phyloP scores from a whole-genome alignment of 148 eudicot genomes.

The Limonium bicolor region DNA sequence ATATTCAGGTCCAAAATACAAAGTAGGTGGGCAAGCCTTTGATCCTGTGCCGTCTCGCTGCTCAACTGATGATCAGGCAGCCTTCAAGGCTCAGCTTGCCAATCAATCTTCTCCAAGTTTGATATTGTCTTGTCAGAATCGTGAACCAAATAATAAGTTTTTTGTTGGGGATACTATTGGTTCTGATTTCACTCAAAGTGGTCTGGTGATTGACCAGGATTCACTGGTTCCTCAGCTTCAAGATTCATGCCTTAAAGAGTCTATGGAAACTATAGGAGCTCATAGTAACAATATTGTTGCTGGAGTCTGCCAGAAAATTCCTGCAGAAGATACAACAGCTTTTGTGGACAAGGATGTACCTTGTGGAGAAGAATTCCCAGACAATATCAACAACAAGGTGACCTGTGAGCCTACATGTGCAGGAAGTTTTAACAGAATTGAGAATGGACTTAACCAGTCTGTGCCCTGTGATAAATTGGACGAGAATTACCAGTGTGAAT shows the following conservation, averaged over 20 bases:
- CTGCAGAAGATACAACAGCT: too few relatives aligned
- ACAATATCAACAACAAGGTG: slow-evolving; percentile 5
- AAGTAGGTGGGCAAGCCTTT: slow-evolving; percentile 12
- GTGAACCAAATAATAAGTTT: too few relatives aligned
- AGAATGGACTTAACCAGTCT: slow-evolving; percentile 10
- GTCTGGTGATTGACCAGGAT: too few relatives aligned
- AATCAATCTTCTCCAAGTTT: slow-evolving; percentile 5
- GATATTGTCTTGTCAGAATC: slow-evolving; percentile 8
- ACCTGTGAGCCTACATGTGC: slow-evolving; percentile 8
- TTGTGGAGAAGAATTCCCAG: slow-evolving; percentile 7
- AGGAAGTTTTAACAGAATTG: slow-evolving; percentile 8
- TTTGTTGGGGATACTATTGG: too few relatives aligned
- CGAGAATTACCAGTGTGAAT: slow-evolving; percentile 4
- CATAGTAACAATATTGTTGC: too few relatives aligned
- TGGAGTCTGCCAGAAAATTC: too few relatives aligned
- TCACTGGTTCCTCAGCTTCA: too few relatives aligned
- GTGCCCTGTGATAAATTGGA: slow-evolving; percentile 5
- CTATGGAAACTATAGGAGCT: too few relatives aligned
- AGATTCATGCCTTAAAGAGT: too few relatives aligned
- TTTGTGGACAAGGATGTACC: too few relatives aligned
- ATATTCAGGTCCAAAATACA: slow-evolving; percentile 20
- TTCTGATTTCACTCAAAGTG: too few relatives aligned
- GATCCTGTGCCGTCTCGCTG: slow-evolving; percentile 13
- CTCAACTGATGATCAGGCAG: slow-evolving; percentile 15
- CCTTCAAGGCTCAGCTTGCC: background rate